Base-by-base conservation (phyloP, 192 early-diverging fungal genomes). In the Umbelopsis isabellina region DNA sequence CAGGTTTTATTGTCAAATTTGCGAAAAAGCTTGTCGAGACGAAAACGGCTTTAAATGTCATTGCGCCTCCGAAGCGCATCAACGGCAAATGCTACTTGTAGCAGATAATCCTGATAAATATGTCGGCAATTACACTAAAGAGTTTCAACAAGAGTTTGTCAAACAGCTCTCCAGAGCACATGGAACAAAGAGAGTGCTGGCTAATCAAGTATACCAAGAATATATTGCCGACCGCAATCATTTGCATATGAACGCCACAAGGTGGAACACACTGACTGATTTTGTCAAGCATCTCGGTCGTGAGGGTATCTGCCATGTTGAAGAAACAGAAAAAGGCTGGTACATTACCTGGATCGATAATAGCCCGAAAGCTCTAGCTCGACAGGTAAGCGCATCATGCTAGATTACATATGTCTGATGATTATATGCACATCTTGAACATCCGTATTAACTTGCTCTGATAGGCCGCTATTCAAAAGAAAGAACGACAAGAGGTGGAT, bases 171-270 rank as follows among this genome's bases (percentile, higher is more conserved):
- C 94, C 1, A 80, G 89, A 33, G 82, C 94, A 61, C 92, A 91
- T 72, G 91, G 90, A 6, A 95, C 93, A 0, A 87, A 92, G 65
- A 85, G 91, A 58, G 92, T 96, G 11, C 77, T 89, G 30, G 95
- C 95, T n/a, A 98, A 99, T 75, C 87, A 91, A 20, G 94, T 98
- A 1, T 99, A 99, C 83, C 94, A 99, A 76, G 97, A 99, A 78
- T 95, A 95, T 41, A 94, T 99, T 70, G 80, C 90, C 6, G 94
- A 99, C 77, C 80, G 91, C 33, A 83, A 93, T 58, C 97, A 99
- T 80, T 70, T 95, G 48, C 97, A 99, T 73, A 97, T 99, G 95
- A 99, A 97, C 72, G 83, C 95, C 2, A 99, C 97, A 0, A 76
- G 87, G 64, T 99, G 97, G 97, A 82, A 89, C 4, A 87, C 95